Evolutionary conservation across 2,329 filamentous ascomycete species (phyloP), one percentile per base, ranked within the genome.

Genomic region (Chalara sp.): DNA sequence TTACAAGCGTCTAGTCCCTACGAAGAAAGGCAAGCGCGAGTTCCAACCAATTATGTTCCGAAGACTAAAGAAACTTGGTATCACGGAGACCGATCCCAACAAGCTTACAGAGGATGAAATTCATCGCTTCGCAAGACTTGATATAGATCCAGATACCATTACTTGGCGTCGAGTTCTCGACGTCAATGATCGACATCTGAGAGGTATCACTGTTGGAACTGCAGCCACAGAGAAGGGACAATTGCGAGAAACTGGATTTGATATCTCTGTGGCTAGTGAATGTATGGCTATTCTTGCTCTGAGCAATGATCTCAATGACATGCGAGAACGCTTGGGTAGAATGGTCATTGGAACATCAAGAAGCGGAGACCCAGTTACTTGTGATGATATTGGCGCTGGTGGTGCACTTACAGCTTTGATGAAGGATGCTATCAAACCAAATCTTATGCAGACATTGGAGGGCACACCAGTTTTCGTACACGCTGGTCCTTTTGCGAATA

Each of bases 341-440:
- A 97, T 99, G 90, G 93, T 99, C 3, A 85, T 99, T 58, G 93
- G 89, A 52, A 91, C 86, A 54, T 96, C 91, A 41, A 83, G 78
- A 63, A 76, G 75, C 58, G 93, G 93, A 46, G 91, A 97, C 54
- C 89, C 93, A 1, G 86, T 99, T 45, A 97, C 93, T 53, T 96
- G 90, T 64, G 93, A 99, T 65, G 93, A 99, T 65, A 83, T 99
- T 63, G 93, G 93, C 59, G 89, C 85, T 21, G 91, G 91, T 49
- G 93, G 93, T 62, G 93, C 93, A 47, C 75, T 99, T 58, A 90
- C 93, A 42, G 92, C 91, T 32, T 76, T 99, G 63, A 96, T 99
- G 88, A 93, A 87, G 73, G 93, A 99, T 70, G 91, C 93, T 51
- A 95, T 97, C 73, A 99, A 99, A 78, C 93, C 93, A 53, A 99